These are phyloP conservation scores for Clitopilus hobsonii DNA, from an alignment of 768 basidiomycete species.

Conservation along the genomic window DNA sequence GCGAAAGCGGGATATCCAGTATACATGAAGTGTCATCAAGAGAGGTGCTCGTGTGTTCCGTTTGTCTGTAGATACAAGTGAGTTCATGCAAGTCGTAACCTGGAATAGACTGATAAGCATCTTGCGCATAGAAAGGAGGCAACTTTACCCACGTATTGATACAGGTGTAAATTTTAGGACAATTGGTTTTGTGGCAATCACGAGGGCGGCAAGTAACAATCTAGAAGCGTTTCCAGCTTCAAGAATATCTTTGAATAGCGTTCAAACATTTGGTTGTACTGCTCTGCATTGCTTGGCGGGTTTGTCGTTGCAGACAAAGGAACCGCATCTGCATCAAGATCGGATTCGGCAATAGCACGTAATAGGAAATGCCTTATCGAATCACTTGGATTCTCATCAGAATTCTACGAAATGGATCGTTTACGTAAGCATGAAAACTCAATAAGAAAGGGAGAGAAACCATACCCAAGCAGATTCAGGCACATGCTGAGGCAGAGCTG, in stretches of 20 bases:
- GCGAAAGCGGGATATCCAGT: background rate
- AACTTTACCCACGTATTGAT: background rate
- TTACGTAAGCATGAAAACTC: background rate
- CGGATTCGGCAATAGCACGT: conserved; percentile 16
- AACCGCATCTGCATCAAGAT: too few relatives aligned
- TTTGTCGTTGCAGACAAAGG: conserved; percentile 1
- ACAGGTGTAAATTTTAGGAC: background rate
- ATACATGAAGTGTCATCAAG: too few relatives aligned
- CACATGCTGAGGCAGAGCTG: background rate
- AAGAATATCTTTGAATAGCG: conserved; percentile 9
- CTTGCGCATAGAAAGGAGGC: background rate
- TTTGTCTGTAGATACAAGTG: too few relatives aligned
- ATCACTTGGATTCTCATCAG: background rate
- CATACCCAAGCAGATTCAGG: background rate
- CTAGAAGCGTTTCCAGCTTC: conserved; percentile 8
- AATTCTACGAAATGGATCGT: background rate
- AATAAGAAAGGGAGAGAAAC: background rate
- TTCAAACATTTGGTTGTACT: conserved; percentile 15
- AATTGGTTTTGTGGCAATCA: background rate
- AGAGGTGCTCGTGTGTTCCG: too few relatives aligned
- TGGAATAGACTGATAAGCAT: background rate
- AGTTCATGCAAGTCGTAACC: too few relatives aligned
- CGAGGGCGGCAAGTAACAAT: background rate
- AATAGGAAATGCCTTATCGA: conserved; percentile 9
- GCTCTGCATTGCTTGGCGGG: conserved; percentile 4